phyloP scores from a whole-genome alignment of 257 asterid genomes.

The Striga asiatica region DNA sequence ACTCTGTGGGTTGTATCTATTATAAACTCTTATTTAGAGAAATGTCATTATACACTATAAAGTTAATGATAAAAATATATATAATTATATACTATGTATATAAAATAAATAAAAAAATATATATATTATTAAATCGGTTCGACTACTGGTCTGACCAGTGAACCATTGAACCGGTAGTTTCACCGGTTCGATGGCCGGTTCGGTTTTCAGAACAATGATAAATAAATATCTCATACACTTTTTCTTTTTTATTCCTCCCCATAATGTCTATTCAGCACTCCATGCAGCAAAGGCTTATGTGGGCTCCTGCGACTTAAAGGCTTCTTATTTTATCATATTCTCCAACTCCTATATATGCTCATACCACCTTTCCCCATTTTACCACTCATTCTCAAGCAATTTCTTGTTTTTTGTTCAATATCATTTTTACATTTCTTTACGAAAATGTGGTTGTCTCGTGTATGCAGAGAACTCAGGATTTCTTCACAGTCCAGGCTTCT shows the following conservation, averaged over 20 bases:
- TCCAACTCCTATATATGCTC: slow-evolving; percentile 12
- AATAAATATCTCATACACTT: not conserved
- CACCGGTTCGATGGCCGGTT: too few species aligned
- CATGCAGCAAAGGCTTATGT: not conserved
- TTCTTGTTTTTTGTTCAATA: not conserved
- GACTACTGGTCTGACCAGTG: too few species aligned
- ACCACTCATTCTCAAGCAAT: not conserved
- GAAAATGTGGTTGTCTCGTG: slow-evolving; percentile 1
- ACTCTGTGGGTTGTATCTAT: too few species aligned
- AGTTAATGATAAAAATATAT: too few species aligned
- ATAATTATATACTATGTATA: too few species aligned
- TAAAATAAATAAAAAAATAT: too few species aligned
- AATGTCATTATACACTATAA: too few species aligned
- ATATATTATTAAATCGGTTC: too few species aligned
- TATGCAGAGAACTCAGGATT: too few species aligned
- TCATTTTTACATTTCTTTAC: not conserved
- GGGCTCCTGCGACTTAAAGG: slow-evolving; percentile 5
- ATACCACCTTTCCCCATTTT: not conserved
- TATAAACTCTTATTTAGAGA: too few species aligned
- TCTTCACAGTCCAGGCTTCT: slow-evolving; percentile 21
- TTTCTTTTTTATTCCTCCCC: not conserved
- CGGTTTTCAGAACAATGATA: not conserved
- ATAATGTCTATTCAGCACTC: not conserved
- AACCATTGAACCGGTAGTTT: too few species aligned
- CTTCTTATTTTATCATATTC: not conserved